Percentiles rank a stretch among this genome's conserved stretches.
phyloP scores from a whole-genome alignment of 208 protist genomes.

The Trypanosoma melophagium region DNA sequence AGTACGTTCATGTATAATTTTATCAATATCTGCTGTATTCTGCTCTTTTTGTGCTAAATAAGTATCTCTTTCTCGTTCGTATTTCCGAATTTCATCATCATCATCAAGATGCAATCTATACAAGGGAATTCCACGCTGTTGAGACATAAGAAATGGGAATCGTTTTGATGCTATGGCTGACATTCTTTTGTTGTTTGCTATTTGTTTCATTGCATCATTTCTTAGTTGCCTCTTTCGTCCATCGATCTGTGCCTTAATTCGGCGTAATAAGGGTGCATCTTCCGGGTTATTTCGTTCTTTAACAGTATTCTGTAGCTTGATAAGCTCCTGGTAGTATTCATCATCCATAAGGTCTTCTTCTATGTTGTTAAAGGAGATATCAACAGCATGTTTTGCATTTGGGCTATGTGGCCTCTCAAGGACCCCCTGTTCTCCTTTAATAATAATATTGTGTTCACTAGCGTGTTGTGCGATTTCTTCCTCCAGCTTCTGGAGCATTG shows the following conservation, averaged over 20 bases:
- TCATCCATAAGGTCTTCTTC: slow-evolving; percentile 22
- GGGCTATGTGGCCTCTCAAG: neutral
- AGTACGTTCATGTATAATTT: slow-evolving; percentile 2
- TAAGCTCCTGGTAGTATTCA: slow-evolving; percentile 16
- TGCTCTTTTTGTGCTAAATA: neutral
- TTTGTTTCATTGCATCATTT: neutral
- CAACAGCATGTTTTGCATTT: neutral
- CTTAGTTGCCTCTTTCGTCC: slow-evolving; percentile 3
- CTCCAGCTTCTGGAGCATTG: slow-evolving; percentile 33
- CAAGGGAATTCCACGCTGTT: neutral
- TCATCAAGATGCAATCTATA: slow-evolving; percentile 42
- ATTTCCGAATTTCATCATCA: slow-evolving; percentile 24
- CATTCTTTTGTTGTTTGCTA: slow-evolving; percentile 1
- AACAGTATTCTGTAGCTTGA: neutral
- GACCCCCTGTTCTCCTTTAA: neutral
- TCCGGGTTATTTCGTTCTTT: neutral
- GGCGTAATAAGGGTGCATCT: neutral
- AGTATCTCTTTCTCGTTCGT: neutral
- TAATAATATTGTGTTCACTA: neutral
- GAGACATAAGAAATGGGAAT: slow-evolving; percentile 15
- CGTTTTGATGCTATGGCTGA: slow-evolving; percentile 21
- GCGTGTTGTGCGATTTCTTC: slow-evolving; percentile 34
- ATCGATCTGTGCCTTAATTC: slow-evolving; percentile 9
- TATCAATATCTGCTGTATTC: neutral
- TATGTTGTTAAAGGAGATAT: neutral